Evolutionary conservation across 202 grass and related monocot genomes (phyloP), one percentile per base, ranked within the genome.

Genomic region (Musa balbisiana): DNA sequence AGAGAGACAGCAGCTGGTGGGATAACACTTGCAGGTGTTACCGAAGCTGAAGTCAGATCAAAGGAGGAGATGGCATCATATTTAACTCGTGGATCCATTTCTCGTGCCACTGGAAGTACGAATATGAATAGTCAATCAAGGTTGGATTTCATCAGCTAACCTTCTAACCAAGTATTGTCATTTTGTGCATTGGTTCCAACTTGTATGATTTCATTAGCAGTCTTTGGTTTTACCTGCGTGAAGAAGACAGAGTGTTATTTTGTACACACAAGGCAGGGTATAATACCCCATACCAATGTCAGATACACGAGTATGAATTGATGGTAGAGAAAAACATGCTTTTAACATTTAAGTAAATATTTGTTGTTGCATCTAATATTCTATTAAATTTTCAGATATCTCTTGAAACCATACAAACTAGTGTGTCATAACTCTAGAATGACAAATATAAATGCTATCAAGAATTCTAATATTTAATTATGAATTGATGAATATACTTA

Each of bases 81-180:
- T 79, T 80, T 99, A 53, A 56, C 80, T 15, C 87, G 82, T 81
- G 95, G 95, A 16, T 99, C 95, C 55, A 84, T 79, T 8, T 84
- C 73, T 2, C 91, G 91, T 76, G 95, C 95, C 59, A 99, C 95
- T 23, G 95, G 87, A 78, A 99, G 91, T 79, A 99, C 95, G 56
- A 92, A 92, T 62, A 99, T 99, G 95, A 99, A 99, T 80, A 92
- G 85, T 62, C 95, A 99, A 63, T 99, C 95, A 6, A 99, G 95
- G 95, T 92, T 76, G 8, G 26, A 83, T 49, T 73, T 52, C 19
- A 54, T 71, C 15, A 49, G 51, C 49, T 56, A 1, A 11, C 1
- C 23, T 73, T 60, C 23, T 53, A 11, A 52, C 15, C 33, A 51
- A 51, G 12, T 51, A 24, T 62, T 23, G 3, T 11, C n/a, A 55